A percentile compares a stretch with the other conserved stretches of the same genome.
These are phyloP conservation scores for Dioszegia hungarica DNA, from an alignment of 768 basidiomycete species.

Conservation along the genomic window DNA sequence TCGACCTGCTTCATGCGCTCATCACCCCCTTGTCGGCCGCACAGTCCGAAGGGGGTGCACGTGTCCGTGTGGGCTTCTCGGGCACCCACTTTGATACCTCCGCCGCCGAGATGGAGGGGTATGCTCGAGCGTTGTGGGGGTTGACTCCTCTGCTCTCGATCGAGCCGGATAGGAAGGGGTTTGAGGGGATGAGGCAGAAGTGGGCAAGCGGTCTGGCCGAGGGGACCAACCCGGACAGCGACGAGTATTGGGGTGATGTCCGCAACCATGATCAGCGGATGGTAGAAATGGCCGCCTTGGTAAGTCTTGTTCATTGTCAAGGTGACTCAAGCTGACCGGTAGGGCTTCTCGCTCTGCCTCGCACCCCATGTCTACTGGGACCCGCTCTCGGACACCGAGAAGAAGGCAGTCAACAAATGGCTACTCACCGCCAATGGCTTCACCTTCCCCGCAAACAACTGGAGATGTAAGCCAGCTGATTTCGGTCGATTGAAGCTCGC, in stretches of 20 bases:
- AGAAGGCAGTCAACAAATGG: constrained; percentile 19
- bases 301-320: constrained; percentile 6
- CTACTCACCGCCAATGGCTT: constrained; percentile 15
- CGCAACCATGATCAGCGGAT: constrained; percentile 68
- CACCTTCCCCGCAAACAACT: constrained; percentile 29
- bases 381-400: constrained; percentile 17
- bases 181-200: constrained; percentile 13
- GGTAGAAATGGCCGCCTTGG: constrained; percentile 74
- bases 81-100: constrained; percentile 29
- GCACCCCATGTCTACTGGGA: constrained; percentile 57
- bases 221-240: constrained; percentile 60
- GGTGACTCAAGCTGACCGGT: background rate
- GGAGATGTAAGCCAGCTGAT: constrained; percentile 37
- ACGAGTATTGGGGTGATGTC: constrained; percentile 73
- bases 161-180: constrained; percentile 20
- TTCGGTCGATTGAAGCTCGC: no score
- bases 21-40: constrained; percentile 19
- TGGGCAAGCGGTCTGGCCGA: constrained; percentile 64
- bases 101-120: constrained; percentile 39
- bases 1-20: constrained; percentile 23
- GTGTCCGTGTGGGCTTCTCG: constrained; percentile 27
- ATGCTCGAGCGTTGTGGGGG: constrained; percentile 28
- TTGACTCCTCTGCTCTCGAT: constrained; percentile 23
- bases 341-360: constrained; percentile 61
- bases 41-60: constrained; percentile 18